Evolutionary conservation across 257 asterid species (phyloP).

Genomic region (Phtheirospermum japonicum): DNA sequence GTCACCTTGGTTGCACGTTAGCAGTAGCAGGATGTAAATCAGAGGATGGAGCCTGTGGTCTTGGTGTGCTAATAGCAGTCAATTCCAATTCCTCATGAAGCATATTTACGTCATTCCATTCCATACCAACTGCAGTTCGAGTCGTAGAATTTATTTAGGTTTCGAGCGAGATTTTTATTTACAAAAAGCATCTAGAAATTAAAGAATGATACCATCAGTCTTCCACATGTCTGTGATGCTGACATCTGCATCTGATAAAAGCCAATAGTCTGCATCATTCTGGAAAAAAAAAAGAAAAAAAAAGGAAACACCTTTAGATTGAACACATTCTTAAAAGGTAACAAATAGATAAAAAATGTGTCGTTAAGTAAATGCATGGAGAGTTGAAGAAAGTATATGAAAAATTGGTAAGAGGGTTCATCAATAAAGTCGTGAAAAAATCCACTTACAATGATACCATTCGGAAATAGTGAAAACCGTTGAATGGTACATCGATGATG

Average conservation of each 20-base stretch:
- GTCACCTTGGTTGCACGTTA: conserved; percentile 55
- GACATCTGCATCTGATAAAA: conserved; percentile 69
- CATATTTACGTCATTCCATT: conserved; percentile 59
- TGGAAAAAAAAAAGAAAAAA: conserved; percentile 43
- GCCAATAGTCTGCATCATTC: conserved; percentile 93
- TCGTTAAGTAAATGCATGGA: not conserved
- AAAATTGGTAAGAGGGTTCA: too few relatives aligned
- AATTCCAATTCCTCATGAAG: conserved; percentile 59
- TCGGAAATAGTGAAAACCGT: too few relatives aligned
- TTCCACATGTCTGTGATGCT: conserved; percentile 97
- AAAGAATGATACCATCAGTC: conserved; percentile 59
- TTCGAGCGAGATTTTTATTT: not conserved
- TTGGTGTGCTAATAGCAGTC: conserved; percentile 44
- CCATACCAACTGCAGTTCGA: conserved; percentile 48
- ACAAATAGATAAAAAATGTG: conserved; percentile 3
- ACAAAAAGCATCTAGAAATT: not conserved
- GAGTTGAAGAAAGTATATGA: not conserved
- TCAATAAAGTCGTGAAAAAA: too few relatives aligned
- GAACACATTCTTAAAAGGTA: conserved; percentile 12
- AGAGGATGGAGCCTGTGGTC: conserved; percentile 47
- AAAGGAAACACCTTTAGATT: conserved; percentile 23
- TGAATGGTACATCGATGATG: too few relatives aligned
- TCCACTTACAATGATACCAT: too few relatives aligned
- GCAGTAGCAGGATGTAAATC: conserved; percentile 36
- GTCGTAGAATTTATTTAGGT: conserved; percentile 23